phyloP scores from a whole-genome alignment of 2,329 filamentous ascomycete genomes.

The Aspergillus piperis region DNA sequence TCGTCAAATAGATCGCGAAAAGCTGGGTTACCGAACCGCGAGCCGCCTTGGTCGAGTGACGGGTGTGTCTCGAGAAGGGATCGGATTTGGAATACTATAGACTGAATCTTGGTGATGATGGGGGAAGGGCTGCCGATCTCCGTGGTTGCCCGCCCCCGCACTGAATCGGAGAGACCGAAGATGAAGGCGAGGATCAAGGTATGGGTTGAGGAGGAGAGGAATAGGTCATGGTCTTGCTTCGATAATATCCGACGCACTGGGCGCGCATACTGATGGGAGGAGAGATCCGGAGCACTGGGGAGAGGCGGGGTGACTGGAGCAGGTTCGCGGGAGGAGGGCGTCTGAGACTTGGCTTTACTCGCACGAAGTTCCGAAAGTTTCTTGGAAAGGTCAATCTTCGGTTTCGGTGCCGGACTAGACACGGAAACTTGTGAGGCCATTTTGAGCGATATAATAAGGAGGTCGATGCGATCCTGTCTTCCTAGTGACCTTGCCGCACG shows the following conservation, averaged over 20 bases:
- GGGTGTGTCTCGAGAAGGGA: slow-evolving; percentile 68
- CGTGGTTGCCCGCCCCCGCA: slow-evolving; percentile 53
- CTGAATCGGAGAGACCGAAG: slow-evolving; percentile 80
- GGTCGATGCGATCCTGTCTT: neutral
- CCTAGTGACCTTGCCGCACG: slow-evolving; percentile 7
- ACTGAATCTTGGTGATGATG: slow-evolving; percentile 64
- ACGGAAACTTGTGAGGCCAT: slow-evolving; percentile 26
- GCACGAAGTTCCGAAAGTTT: slow-evolving; percentile 43
- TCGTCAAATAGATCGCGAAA: slow-evolving; percentile 77
- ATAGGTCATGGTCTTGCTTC: slow-evolving; percentile 74
- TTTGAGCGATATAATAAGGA: slow-evolving; percentile 4
- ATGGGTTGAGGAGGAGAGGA: slow-evolving; percentile 75
- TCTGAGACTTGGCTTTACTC: slow-evolving; percentile 34
- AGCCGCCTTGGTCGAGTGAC: slow-evolving; percentile 81
- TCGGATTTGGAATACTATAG: slow-evolving; percentile 70
- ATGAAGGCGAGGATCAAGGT: slow-evolving; percentile 78
- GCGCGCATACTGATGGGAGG: slow-evolving; percentile 61
- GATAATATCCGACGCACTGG: slow-evolving; percentile 83
- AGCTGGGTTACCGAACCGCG: slow-evolving; percentile 89
- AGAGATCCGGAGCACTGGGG: slow-evolving; percentile 65
- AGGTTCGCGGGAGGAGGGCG: slow-evolving; percentile 48
- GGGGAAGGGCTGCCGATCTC: slow-evolving; percentile 52
- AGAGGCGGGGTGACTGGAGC: slow-evolving; percentile 75
- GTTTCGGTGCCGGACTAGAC: slow-evolving; percentile 19
- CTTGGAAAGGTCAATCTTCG: slow-evolving; percentile 42